These are phyloP conservation scores for Penicillium sp. DNA, from an alignment of 2,329 filamentous ascomycete genomes.

Conservation along the genomic window DNA sequence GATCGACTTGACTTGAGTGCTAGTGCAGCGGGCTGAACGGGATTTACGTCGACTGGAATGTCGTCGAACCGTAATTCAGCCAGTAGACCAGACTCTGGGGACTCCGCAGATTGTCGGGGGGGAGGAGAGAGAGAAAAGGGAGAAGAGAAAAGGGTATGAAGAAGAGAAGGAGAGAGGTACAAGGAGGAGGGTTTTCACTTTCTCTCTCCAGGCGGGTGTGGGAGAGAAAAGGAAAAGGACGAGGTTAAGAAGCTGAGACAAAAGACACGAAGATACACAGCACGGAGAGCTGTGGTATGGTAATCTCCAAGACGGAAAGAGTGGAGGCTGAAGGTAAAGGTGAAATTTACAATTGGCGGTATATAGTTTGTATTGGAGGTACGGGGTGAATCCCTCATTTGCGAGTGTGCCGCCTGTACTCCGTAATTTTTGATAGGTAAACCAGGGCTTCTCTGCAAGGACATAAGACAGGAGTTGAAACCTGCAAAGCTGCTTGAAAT, in stretches of 20 bases:
- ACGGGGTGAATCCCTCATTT: too few species aligned
- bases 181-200: conserved; percentile 34
- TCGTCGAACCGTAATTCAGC: conserved; percentile 29
- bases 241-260: conserved; percentile 23
- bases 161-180: conserved; percentile 35
- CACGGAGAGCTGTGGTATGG: conserved; percentile 23
- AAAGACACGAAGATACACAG: conserved; percentile 28
- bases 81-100: conserved; percentile 37
- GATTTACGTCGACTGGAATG: conserved; percentile 24
- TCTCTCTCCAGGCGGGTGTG: conserved; percentile 45
- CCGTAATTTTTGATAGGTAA: conserved; percentile 2
- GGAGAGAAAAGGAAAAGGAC: conserved; percentile 34
- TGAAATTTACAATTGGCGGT: conserved; percentile 6
- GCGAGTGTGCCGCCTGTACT: not conserved
- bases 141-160: conserved; percentile 20
- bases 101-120: conserved; percentile 39
- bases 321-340: conserved; percentile 24
- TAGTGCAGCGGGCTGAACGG: conserved; percentile 30
- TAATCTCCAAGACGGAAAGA: conserved; percentile 18
- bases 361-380: too few species aligned
- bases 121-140: conserved; percentile 17
- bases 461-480: conserved; percentile 11
- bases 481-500: conserved; percentile 3
- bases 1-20: conserved; percentile 41
- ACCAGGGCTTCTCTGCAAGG: conserved; percentile 9